Base-by-base conservation (phyloP, 2,329 filamentous ascomycete genomes). In the Hypoxylon sp. region DNA sequence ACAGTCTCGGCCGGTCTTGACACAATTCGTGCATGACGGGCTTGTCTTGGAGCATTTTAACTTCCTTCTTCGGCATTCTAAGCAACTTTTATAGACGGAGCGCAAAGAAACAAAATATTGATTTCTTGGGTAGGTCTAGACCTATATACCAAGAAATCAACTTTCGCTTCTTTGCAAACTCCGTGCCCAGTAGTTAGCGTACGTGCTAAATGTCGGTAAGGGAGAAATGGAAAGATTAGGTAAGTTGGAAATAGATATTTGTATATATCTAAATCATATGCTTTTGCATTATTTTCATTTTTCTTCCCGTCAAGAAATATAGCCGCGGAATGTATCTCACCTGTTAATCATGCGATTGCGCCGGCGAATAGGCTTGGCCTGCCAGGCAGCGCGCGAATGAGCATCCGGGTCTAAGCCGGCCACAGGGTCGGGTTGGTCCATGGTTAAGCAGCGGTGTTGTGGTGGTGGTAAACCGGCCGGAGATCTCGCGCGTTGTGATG, bases 41-140 rank as follows among this genome's bases (percentile, higher is more conserved):
- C 78, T 83, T 79, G 75, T 76, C 76, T 92, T 93, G 81, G 93
- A 90, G 80, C 92, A 95, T 77, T 92, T 93, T 61, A 94, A 82
- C 79, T 95, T 95, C 43, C 92, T 86, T 21, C 91, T 87, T 41
- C 92, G 86, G 76, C 91, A 93, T 72, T 72, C 70, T 48, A 72
- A 57, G 41, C 71, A 74, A 34, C 72, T 72, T 66, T 62, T 60
- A 57, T 56, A 46, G 23, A 56, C 64, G 36, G 60, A 61, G 72
- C 55, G 60, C 67, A 49, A 68, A 66, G 65, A 62, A 64, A 57
- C 68, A 66, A 63, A 70, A 66, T 41, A 32, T 68, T 48, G 60
- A 50, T 60, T 51, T 49, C 60, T 43, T 36, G 48, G 19, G 52
- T 50, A 63, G 51, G 30, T 11, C 41, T 43, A 32, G 14, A 52